Evolutionary conservation across 345 rosid genomes (phyloP), one percentile per base, ranked within the genome.

Genomic region (Cardamine occulta): DNA sequence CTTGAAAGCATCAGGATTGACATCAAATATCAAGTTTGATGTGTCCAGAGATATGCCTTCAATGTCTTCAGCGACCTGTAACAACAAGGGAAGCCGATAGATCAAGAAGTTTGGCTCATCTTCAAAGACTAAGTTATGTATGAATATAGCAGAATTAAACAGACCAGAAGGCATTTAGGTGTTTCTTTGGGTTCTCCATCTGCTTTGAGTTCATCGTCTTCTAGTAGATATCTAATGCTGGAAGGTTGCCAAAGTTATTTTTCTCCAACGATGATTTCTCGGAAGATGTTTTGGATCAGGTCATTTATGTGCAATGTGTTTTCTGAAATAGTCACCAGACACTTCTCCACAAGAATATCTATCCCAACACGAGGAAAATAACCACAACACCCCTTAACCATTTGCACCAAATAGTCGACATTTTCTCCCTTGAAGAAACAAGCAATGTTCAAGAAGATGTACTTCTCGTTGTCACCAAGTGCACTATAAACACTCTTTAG

Each of bases 261-360:
- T 64, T 59, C 76, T 66, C 57, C 26, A 11, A 1, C 10, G 1
- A 65, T 40, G 18, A 65, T 65, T 21, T 40, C 11, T 1, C 18
- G 28, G 1, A 52, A 48, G 31, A 72, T 34, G 15, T 54, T 70
- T 62, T 29, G 78, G 17, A 76, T 7, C 29, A 80, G 60, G 39
- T 29, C 24, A 5, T 2, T 0, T 10, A 63, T 39, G 0, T 37
- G n/a, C 17, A 35, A 14, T 11, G 4, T 29, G 1, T 49, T 40
- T 15, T 42, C 2, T 15, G n/a, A 52, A 17, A 82, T 45, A 12
- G 7, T 42, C 18, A 73, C 23, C 0, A 76, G 65, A 54, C 75
- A 72, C 10, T 72, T 82, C 1, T 76, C 56, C 7, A 68, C 32
- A n/a, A 82, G 85, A 68, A 24, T 49, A 24, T 62, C 37, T 6